Evolutionary conservation across 305 asterid genomes (phyloP).

Genomic region (Fraxinus baroniana): DNA sequence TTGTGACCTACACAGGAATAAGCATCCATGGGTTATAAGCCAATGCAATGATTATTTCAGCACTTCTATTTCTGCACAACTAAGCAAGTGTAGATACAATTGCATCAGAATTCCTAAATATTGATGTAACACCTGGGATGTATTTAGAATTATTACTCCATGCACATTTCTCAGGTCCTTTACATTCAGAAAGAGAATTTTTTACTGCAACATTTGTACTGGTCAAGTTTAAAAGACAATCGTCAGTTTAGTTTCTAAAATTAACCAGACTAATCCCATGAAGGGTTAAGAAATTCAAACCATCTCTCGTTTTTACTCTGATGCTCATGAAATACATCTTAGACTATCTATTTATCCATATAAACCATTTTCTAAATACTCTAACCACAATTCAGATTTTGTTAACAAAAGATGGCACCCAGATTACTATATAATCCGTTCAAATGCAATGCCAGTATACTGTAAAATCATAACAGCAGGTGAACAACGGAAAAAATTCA

Average conservation of each 20-base stretch:
- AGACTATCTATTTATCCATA: not conserved
- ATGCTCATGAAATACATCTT: not conserved
- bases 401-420: not conserved
- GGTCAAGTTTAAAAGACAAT: not conserved
- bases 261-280: not conserved
- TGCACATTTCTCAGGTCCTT: not conserved
- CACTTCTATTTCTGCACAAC: too few relatives aligned
- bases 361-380: conserved; percentile 1
- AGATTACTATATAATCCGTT: not conserved
- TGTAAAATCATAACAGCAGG: not conserved
- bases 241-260: not conserved
- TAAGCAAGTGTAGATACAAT: too few relatives aligned
- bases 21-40: conserved; percentile 9
- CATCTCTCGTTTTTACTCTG: not conserved
- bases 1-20: conserved; percentile 38
- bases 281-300: conserved; percentile 7
- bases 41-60: conserved; percentile 11
- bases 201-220: not conserved
- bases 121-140: not conserved
- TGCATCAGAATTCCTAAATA: conserved; percentile 10
- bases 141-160: conserved; percentile 1
- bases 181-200: conserved; percentile 3
- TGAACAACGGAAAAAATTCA: not conserved
- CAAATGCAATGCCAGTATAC: conserved; percentile 1
- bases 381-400: not conserved